These are phyloP conservation scores for Neonectria neomacrospora DNA, from an alignment of 2,329 filamentous ascomycete genomes.

Conservation along the genomic window DNA sequence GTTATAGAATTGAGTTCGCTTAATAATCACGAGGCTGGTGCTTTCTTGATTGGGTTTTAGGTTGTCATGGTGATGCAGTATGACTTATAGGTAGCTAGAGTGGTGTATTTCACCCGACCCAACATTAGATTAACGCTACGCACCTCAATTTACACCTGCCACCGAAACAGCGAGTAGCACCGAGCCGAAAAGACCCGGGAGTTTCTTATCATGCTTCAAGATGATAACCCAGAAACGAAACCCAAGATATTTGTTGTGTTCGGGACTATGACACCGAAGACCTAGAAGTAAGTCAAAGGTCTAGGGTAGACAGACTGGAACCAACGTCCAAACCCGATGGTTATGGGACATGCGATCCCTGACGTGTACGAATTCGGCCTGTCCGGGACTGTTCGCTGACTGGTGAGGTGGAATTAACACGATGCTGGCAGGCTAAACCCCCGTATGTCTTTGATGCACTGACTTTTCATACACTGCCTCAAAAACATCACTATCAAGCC, in stretches of 20 bases:
- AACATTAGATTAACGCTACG: too few species aligned
- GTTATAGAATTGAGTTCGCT: neutral
- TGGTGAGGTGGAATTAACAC: too few species aligned
- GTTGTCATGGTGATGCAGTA: neutral
- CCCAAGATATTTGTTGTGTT: neutral
- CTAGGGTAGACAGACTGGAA: neutral
- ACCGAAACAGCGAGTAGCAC: neutral
- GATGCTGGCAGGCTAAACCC: too few species aligned
- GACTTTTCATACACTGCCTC: neutral
- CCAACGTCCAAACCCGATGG: too few species aligned
- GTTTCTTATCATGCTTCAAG: neutral
- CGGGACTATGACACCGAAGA: neutral
- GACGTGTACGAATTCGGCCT: neutral
- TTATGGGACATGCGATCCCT: too few species aligned
- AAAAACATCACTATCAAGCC: neutral
- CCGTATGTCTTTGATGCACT: neutral
- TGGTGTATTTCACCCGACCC: too few species aligned
- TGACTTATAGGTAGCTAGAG: neutral
- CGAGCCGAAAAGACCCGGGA: neutral
- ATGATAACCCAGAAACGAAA: neutral
- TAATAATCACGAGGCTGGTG: neutral
- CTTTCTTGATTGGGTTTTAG: neutral
- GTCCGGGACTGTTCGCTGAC: too few species aligned
- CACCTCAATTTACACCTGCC: neutral
- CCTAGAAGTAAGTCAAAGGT: neutral